These are phyloP conservation scores for Begonia masoniana DNA, from an alignment of 306 rosid genomes.

Conservation along the genomic window DNA sequence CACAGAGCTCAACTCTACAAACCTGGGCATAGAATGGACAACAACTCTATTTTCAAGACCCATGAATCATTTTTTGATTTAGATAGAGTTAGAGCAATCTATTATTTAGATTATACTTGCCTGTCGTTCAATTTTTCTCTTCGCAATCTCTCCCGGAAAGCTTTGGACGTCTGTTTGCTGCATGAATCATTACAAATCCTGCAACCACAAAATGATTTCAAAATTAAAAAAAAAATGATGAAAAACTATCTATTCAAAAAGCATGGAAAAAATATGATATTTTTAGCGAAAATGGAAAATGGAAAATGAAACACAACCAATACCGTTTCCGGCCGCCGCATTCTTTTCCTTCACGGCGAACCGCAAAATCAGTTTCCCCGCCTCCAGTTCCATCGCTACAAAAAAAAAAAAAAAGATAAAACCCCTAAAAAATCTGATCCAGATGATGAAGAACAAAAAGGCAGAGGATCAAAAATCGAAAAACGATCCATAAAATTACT, in stretches of 20 bases:
- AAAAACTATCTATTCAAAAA: neutral
- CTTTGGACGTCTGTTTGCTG: conserved; percentile 50
- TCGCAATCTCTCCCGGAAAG: conserved; percentile 82
- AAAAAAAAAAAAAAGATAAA: neutral
- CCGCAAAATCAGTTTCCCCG: conserved; percentile 28
- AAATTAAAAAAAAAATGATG: neutral
- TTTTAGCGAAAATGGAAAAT: neutral
- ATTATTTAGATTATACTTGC: conserved; percentile 18
- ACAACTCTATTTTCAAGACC: neutral
- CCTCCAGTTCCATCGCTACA: conserved; percentile 22
- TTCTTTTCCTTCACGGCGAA: conserved; percentile 26
- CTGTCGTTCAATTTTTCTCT: conserved; percentile 84
- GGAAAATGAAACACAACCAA: neutral
- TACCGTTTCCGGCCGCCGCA: conserved; percentile 51
- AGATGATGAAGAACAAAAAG: neutral
- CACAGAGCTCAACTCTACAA: conserved; percentile 62
- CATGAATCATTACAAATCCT: conserved; percentile 49
- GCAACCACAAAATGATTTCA: conserved; percentile 1
- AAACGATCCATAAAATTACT: conserved; percentile 2
- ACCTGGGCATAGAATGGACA: conserved; percentile 31
- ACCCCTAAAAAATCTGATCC: neutral
- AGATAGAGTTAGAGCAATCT: neutral
- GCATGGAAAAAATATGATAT: neutral
- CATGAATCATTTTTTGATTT: neutral
- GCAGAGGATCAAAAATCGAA: neutral